These are phyloP conservation scores for Septoria linicola DNA, from an alignment of 2,329 filamentous ascomycete genomes.

Conservation along the genomic window DNA sequence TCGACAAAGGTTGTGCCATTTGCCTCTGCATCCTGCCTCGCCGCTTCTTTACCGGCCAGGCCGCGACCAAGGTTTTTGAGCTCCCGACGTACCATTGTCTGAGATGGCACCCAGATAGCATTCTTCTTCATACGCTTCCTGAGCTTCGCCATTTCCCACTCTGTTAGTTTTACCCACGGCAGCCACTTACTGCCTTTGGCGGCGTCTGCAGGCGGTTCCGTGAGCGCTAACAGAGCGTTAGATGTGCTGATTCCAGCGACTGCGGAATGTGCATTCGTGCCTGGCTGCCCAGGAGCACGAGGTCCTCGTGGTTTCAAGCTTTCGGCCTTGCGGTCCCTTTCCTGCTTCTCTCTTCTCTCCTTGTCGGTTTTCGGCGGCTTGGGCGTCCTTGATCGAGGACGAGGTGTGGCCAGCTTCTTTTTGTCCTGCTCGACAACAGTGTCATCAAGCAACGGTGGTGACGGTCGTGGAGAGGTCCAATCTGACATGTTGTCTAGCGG, in stretches of 20 bases:
- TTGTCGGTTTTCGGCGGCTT: conserved; percentile 39
- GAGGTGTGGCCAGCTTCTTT: conserved; percentile 26
- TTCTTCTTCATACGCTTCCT: conserved; percentile 92
- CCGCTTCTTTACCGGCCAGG: conserved; percentile 43
- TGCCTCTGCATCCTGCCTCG: conserved; percentile 59
- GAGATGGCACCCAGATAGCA: conserved; percentile 77
- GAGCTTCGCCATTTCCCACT: conserved; percentile 68
- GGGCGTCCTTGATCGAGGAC: conserved; percentile 37
- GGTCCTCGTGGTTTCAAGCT: conserved; percentile 41
- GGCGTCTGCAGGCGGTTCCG: conserved; percentile 60
- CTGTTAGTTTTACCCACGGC: conserved; percentile 64
- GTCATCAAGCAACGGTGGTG: conserved; percentile 33
- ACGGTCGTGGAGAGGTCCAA: conserved; percentile 39
- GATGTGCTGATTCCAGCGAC: conserved; percentile 61
- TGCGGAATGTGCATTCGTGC: conserved; percentile 55
- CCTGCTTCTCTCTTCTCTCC: conserved; percentile 31
- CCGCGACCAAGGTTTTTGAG: conserved; percentile 67
- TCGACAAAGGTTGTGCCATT: conserved; percentile 65
- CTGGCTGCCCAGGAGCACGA: conserved; percentile 46
- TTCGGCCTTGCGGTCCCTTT: conserved; percentile 42
- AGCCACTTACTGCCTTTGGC: conserved; percentile 59
- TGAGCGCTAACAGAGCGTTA: conserved; percentile 59
- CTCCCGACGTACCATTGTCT: conserved; percentile 81
- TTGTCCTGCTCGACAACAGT: conserved; percentile 23
- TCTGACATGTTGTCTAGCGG: conserved; percentile 39